phyloP scores from a whole-genome alignment of 2,329 filamentous ascomycete species.

The Hypoxylon sp. region DNA sequence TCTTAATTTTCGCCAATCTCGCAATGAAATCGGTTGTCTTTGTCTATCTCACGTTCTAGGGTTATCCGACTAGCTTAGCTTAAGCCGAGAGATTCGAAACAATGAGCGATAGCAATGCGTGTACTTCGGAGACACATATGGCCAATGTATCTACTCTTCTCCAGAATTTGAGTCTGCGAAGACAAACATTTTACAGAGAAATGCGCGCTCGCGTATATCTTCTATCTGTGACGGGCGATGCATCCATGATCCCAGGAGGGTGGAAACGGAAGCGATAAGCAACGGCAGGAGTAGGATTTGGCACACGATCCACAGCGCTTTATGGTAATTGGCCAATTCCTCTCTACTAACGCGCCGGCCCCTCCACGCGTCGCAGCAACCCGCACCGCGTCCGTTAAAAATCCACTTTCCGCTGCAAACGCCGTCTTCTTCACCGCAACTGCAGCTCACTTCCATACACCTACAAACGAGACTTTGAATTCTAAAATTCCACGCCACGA shows the following conservation, averaged over 20 bases:
- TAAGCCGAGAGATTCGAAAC: not conserved
- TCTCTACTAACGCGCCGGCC: constrained; percentile 8
- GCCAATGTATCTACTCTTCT: not conserved
- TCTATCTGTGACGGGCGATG: constrained; percentile 1
- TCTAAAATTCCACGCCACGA: not conserved
- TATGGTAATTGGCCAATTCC: constrained; percentile 46
- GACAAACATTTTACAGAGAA: not conserved
- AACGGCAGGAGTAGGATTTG: constrained; percentile 13
- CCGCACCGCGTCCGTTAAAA: constrained; percentile 34
- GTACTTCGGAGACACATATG: not conserved
- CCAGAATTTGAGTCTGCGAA: not conserved
- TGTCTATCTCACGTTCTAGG: not conserved
- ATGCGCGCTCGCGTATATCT: not conserved
- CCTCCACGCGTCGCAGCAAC: constrained; percentile 43
- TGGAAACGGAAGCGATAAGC: constrained; percentile 12
- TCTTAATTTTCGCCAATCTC: not conserved
- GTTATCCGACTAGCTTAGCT: not conserved
- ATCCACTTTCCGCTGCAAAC: constrained; percentile 29
- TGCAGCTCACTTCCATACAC: constrained; percentile 10
- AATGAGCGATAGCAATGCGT: not conserved
- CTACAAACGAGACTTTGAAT: constrained; percentile 1
- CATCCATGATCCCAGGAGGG: constrained; percentile 11
- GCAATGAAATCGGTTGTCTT: not conserved
- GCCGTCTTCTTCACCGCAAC: constrained; percentile 36
- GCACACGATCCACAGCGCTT: constrained; percentile 12